These are phyloP conservation scores for Mucor indicus DNA, from an alignment of 371 early-diverging fungal genomes.

Conservation along the genomic window DNA sequence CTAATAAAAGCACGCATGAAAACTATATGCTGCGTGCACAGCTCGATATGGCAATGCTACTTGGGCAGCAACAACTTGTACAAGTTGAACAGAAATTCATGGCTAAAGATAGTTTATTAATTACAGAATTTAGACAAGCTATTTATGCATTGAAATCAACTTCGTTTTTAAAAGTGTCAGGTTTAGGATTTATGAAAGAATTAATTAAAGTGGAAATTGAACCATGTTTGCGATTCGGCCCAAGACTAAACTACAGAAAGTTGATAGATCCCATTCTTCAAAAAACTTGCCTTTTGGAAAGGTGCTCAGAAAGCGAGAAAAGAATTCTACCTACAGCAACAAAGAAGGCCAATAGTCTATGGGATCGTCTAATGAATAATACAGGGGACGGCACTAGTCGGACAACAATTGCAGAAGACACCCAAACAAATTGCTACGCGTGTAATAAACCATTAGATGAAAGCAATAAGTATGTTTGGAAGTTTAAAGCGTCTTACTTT, in stretches of 20 bases:
- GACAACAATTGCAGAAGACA: background rate
- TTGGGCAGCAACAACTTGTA: constrained; percentile 1
- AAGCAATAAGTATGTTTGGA: constrained; percentile 29
- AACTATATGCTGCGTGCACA: constrained; percentile 17
- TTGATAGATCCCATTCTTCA: too few species aligned
- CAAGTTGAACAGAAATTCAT: background rate
- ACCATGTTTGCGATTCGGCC: too few species aligned
- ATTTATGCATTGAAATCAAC: background rate
- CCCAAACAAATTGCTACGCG: constrained; percentile 43
- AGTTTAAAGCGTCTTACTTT: constrained; percentile 68
- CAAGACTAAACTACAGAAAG: too few species aligned
- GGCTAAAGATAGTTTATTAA: background rate
- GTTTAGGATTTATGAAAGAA: background rate
- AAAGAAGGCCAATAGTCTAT: constrained; percentile 1
- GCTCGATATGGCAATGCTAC: constrained; percentile 7
- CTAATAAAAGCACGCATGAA: constrained; percentile 11
- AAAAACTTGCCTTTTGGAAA: too few species aligned
- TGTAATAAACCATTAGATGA: constrained; percentile 13
- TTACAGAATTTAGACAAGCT: background rate
- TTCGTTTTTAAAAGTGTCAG: background rate
- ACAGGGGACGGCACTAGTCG: background rate
- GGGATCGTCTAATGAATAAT: constrained; percentile 13
- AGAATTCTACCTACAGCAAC: too few species aligned
- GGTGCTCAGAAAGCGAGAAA: too few species aligned
- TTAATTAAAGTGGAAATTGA: background rate